Evolutionary conservation across 805 yeast genomes (phyloP).

Genomic region (Pichia kluyveri): DNA sequence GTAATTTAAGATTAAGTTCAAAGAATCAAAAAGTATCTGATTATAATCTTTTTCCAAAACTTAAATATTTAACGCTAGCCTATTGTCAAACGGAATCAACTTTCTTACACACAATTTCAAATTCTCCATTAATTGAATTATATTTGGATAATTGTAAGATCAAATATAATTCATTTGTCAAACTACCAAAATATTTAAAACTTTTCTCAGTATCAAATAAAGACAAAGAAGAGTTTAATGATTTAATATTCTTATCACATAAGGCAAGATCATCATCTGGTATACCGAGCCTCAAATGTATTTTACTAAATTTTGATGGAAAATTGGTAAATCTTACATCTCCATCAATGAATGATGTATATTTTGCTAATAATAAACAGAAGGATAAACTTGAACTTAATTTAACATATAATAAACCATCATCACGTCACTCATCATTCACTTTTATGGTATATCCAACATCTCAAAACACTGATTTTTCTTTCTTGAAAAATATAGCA

Average conservation of each 20-base stretch:
- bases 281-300: not conserved
- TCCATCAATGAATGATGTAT: constrained; percentile 1
- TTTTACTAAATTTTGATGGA: constrained; percentile 1
- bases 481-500: constrained; percentile 1
- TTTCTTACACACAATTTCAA: constrained; percentile 6
- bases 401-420: not conserved
- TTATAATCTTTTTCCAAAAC: not conserved
- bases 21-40: not conserved
- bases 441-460: constrained; percentile 8
- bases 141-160: constrained; percentile 15
- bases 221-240: constrained; percentile 11
- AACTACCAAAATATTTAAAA: constrained; percentile 12
- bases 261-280: not conserved
- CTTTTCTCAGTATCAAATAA: constrained; percentile 14
- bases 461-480: constrained; percentile 4
- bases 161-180: constrained; percentile 12
- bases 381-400: not conserved
- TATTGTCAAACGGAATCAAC: constrained; percentile 13
- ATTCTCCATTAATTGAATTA: constrained; percentile 1
- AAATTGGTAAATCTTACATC: not conserved
- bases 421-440: not conserved
- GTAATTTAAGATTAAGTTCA: not conserved
- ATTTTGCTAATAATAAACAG: not conserved
- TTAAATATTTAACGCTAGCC: constrained; percentile 13
- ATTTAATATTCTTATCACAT: constrained; percentile 8